Conservation (phyloP, 225 moss, liverwort and hornwort species). For the Lunularia cruciata region DNA sequence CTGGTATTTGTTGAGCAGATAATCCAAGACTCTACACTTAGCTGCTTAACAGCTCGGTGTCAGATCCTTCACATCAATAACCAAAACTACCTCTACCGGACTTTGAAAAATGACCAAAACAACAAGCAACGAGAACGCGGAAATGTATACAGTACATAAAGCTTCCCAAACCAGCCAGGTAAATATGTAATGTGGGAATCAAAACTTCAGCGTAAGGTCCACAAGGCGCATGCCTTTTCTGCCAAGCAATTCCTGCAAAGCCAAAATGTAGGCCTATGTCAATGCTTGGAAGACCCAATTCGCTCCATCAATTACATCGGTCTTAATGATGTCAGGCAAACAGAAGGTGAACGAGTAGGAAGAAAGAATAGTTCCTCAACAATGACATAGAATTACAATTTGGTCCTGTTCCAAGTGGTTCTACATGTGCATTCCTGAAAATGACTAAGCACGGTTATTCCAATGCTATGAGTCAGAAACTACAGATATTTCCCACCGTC, state of each 20-base stretch:
- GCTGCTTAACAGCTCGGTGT: slow-evolving; percentile 31
- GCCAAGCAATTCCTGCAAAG: slow-evolving; percentile 66
- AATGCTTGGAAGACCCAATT: slow-evolving; percentile 51
- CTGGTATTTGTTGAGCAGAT: slow-evolving; percentile 34
- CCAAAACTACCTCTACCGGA: slow-evolving; percentile 23
- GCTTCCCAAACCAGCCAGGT: slow-evolving; percentile 34
- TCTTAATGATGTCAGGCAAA: slow-evolving; percentile 38
- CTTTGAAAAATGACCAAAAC: slow-evolving; percentile 24
- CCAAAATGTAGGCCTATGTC: slow-evolving; percentile 64
- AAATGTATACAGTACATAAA: slow-evolving; percentile 24
- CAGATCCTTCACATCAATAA: slow-evolving; percentile 26
- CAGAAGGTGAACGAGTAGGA: slow-evolving; percentile 28
- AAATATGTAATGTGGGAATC: slow-evolving; percentile 44
- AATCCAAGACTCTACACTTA: slow-evolving; percentile 39
- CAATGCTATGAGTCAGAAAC: slow-evolving; percentile 33
- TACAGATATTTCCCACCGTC: slow-evolving; percentile 34
- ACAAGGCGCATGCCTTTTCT: slow-evolving; percentile 52
- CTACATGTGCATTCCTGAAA: slow-evolving; percentile 27
- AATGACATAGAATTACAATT: slow-evolving; percentile 21
- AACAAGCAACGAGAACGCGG: slow-evolving; percentile 31
- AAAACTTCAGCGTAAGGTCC: slow-evolving; percentile 55
- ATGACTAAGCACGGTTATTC: slow-evolving; percentile 34
- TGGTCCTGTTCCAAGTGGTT: slow-evolving; percentile 27
- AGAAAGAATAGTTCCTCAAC: slow-evolving; percentile 23
- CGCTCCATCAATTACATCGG: slow-evolving; percentile 42